phyloP scores from a whole-genome alignment of 345 rosid genomes.

The Xanthoceras sorbifolium region DNA sequence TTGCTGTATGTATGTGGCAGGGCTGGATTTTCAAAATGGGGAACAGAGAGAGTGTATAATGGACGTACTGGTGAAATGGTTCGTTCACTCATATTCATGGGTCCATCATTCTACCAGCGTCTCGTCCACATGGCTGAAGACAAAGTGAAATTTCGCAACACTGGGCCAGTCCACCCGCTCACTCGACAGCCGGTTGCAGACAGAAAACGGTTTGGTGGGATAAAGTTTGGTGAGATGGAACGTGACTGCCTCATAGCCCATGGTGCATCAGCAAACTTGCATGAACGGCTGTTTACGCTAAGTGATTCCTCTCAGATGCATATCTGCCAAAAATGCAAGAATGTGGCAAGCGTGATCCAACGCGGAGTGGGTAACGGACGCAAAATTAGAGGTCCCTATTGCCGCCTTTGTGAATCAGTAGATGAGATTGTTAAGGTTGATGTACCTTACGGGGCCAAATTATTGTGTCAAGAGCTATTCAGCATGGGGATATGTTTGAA shows the following conservation, averaged over 20 bases:
- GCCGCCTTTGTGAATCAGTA: conserved; percentile 54
- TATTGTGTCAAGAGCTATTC: conserved; percentile 80
- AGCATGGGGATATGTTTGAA: conserved; percentile 78
- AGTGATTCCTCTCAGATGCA: conserved; percentile 84
- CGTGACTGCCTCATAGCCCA: conserved; percentile 89
- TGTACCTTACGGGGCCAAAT: conserved; percentile 84
- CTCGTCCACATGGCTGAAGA: conserved; percentile 91
- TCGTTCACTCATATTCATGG: conserved; percentile 71
- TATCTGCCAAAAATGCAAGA: conserved; percentile 64
- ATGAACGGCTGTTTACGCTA: conserved; percentile 77
- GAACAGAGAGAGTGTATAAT: conserved; percentile 74
- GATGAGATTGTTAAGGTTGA: conserved; percentile 66
- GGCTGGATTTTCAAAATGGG: conserved; percentile 90
- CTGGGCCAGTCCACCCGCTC: conserved; percentile 93
- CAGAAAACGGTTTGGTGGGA: conserved; percentile 81
- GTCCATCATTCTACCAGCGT: conserved; percentile 88
- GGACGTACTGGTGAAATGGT: conserved; percentile 84
- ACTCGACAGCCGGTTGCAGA: conserved; percentile 90
- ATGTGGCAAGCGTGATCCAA: conserved; percentile 67
- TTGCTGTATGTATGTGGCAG: conserved; percentile 37
- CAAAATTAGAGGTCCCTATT: conserved; percentile 82
- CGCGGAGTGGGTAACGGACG: conserved; percentile 52
- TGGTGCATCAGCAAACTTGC: conserved; percentile 77
- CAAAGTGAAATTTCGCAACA: conserved; percentile 88
- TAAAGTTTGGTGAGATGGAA: conserved; percentile 94